Conservation (phyloP, 805 yeast genomes). For the Kuraishia piskuri region DNA sequence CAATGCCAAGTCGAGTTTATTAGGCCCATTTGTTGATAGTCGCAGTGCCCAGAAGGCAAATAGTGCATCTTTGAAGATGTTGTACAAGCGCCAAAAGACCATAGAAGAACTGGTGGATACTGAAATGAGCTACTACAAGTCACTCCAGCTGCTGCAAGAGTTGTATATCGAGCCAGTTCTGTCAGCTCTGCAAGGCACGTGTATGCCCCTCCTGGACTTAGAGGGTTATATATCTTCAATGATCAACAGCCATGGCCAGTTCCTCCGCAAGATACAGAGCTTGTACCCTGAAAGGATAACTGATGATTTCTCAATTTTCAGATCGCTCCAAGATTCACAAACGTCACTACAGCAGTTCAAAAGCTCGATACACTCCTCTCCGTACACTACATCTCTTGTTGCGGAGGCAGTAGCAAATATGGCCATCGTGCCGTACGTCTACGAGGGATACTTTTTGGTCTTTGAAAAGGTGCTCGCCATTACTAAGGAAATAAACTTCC, state of each 20-base stretch:
- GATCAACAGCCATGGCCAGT: constrained; percentile 20
- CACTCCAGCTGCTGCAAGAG: constrained; percentile 32
- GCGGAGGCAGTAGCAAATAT: constrained; percentile 10
- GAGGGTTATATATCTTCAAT: constrained; percentile 20
- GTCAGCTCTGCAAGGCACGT: neutral
- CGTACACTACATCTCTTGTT: constrained; percentile 7
- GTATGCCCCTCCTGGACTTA: constrained; percentile 20
- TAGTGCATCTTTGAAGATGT: neutral
- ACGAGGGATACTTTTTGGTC: constrained; percentile 25
- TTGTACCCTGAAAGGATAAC: neutral
- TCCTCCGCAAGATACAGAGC: neutral
- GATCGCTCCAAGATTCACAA: neutral
- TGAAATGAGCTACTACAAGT: constrained; percentile 38
- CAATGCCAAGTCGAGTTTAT: neutral
- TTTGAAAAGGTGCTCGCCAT: constrained; percentile 25
- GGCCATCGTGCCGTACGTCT: constrained; percentile 19
- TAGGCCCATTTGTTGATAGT: neutral
- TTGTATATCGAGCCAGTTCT: constrained; percentile 29
- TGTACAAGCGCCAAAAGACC: constrained; percentile 15
- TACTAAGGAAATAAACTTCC: constrained; percentile 19
- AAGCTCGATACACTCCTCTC: constrained; percentile 13
- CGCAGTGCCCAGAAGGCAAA: neutral
- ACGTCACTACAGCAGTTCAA: constrained; percentile 12
- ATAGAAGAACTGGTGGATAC: constrained; percentile 41
- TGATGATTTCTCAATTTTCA: neutral